Base-by-base conservation (phyloP, 2,329 filamentous ascomycete species). In the Colletotrichum eremochloae region DNA sequence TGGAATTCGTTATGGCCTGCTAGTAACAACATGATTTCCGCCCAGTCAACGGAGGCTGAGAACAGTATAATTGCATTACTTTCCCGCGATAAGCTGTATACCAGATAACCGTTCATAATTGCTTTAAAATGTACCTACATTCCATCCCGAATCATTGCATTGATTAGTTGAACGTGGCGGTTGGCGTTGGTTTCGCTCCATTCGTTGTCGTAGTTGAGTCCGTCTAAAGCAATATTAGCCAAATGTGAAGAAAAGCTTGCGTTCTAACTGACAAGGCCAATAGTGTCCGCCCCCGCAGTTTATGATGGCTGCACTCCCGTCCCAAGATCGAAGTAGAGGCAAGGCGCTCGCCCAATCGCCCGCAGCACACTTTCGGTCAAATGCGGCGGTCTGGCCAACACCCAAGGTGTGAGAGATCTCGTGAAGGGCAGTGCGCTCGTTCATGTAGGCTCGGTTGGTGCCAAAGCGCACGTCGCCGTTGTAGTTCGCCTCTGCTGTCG, bases 341-440 rank as follows among this genome's bases (percentile, higher is more conserved):
- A 78, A 78, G 0, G 85, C 84, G 5, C 75, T 78, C 1, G 82
- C 78, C 85, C 85, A 86, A 74, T 84, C 77, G 61, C 79, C 78
- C 1, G 82, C 78, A 2, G 80, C 79, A 74, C 84, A 86, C 53
- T 77, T 75, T 15, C 71, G 56, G 72, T 84, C 77, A 73, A 86
- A 86, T 8, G 79, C 80, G 9, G 77, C 75, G 4, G 84, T 85
- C 78, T 84, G 83, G 0, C 85, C 85, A n/a, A 86, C 78, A 5
- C 85, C 85, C 7, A 86, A 80, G 0, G 84, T 86, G 76, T 86
- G 85, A 4, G 84, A 76, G 58, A 85, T 84, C 79, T 86, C 85
- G 75, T 86, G 85, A 75, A 86, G 79, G 5, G 84, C 84, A 2
- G 84, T 86, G 15, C 84, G 83, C 77, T 86, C 83, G 55, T 76